These are phyloP conservation scores for Hericium alpestre DNA, from an alignment of 768 basidiomycete genomes.

Conservation along the genomic window DNA sequence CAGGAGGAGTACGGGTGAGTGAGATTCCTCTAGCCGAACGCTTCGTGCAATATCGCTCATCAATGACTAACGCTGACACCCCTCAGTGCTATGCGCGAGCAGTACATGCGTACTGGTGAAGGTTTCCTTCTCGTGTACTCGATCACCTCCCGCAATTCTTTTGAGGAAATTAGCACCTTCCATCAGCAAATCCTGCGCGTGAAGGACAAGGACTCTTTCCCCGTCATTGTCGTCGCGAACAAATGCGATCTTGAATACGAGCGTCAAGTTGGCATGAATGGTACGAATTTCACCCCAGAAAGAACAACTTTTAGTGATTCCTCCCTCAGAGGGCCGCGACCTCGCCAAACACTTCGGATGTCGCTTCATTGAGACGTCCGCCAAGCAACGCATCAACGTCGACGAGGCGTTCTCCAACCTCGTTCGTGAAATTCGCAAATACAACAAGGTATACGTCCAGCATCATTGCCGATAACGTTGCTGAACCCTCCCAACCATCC, in stretches of 20 bases:
- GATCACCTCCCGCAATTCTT: constrained; percentile 95
- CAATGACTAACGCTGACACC: not conserved
- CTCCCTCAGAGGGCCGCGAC: constrained; percentile 79
- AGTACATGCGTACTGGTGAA: constrained; percentile 98
- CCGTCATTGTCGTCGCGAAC: constrained; percentile 95
- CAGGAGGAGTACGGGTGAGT: constrained; percentile 96
- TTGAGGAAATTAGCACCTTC: constrained; percentile 94
- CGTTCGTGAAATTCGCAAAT: constrained; percentile 87
- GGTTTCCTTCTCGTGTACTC: constrained; percentile 97
- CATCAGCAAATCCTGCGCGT: constrained; percentile 94
- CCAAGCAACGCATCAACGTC: constrained; percentile 93
- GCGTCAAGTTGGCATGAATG: constrained; percentile 91
- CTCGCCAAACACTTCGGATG: constrained; percentile 91
- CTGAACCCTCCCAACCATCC: not conserved
- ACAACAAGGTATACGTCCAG: constrained; percentile 63
- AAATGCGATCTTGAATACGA: constrained; percentile 95
- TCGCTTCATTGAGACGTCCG: constrained; percentile 93
- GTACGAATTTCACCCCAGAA: constrained; percentile 29
- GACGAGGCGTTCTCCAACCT: constrained; percentile 92
- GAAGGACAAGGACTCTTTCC: constrained; percentile 93
- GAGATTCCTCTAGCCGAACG: not conserved
- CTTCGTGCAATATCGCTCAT: not conserved
- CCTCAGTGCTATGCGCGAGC: constrained; percentile 90
- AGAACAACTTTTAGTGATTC: not conserved
- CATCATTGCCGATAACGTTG: not conserved